Conservation (phyloP, 768 basidiomycete genomes). For the Lactarius pseudohatsudake region DNA sequence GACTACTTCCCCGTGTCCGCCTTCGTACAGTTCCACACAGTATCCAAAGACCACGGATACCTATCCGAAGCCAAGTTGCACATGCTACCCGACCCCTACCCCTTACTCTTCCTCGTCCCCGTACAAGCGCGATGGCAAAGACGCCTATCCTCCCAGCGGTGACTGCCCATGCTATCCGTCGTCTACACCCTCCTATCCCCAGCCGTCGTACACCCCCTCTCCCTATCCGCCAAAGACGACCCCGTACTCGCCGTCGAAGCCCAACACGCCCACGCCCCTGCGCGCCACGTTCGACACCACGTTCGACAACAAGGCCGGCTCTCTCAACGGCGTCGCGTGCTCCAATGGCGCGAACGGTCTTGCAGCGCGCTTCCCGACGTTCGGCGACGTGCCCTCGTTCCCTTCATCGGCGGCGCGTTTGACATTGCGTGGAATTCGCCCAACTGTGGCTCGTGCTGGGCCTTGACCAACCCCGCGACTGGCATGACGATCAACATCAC, state of each 20-base stretch:
- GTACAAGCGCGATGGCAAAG: neutral
- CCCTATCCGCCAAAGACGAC: neutral
- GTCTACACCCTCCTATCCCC: neutral
- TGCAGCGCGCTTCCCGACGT: constrained; percentile 46
- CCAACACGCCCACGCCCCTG: constrained; percentile 4
- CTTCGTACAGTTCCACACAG: neutral
- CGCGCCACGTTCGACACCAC: constrained; percentile 43
- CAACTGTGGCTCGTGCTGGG: constrained; percentile 62
- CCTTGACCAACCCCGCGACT: constrained; percentile 47
- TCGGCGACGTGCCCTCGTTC: constrained; percentile 54
- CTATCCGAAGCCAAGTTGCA: neutral
- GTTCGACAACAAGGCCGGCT: constrained; percentile 47
- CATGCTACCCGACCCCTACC: neutral
- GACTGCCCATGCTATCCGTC: neutral
- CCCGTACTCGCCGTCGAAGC: neutral
- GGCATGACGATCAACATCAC: constrained; percentile 46
- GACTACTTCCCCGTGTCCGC: neutral
- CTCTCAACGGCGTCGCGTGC: constrained; percentile 48
- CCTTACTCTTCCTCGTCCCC: neutral
- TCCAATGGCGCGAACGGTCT: constrained; percentile 55
- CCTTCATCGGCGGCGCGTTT: constrained; percentile 55
- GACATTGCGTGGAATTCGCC: constrained; percentile 52
- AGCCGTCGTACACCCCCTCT: neutral
- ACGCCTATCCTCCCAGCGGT: neutral
- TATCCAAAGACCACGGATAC: neutral